These are phyloP conservation scores for Primulina tabacum DNA, from an alignment of 257 asterid species.

Conservation along the genomic window DNA sequence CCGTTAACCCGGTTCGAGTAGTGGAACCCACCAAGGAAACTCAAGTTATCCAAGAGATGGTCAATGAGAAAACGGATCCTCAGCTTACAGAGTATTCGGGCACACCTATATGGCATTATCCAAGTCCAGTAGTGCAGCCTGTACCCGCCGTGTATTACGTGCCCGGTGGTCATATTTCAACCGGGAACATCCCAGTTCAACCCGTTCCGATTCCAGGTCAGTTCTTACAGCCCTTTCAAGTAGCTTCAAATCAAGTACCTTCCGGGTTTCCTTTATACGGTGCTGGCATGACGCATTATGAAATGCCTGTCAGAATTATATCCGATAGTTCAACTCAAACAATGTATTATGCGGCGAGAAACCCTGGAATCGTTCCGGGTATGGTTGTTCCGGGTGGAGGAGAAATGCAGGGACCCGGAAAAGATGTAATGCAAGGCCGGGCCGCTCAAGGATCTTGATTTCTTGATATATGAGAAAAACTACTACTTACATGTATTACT, in stretches of 20 bases:
- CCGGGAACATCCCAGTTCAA: constrained; percentile 45
- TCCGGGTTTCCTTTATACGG: constrained; percentile 53
- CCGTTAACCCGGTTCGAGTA: constrained; percentile 33
- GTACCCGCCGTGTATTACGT: constrained; percentile 62
- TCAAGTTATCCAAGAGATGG: constrained; percentile 26
- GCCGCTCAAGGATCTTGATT: too few relatives aligned
- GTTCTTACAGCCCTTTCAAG: constrained; percentile 44
- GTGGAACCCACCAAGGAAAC: constrained; percentile 35
- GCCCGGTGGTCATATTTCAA: constrained; percentile 44
- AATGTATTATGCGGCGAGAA: constrained; percentile 57
- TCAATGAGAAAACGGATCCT: constrained; percentile 31
- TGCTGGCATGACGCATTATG: constrained; percentile 54
- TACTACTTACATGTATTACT: too few relatives aligned
- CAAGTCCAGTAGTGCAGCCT: constrained; percentile 52
- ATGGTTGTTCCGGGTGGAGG: neutral
- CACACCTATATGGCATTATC: constrained; percentile 63
- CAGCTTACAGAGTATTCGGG: constrained; percentile 52
- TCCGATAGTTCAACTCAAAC: constrained; percentile 44
- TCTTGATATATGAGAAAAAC: too few relatives aligned
- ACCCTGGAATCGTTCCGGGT: neutral
- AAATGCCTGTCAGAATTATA: constrained; percentile 40
- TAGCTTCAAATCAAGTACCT: constrained; percentile 59
- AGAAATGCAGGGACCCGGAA: neutral
- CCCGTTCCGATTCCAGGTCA: constrained; percentile 43
- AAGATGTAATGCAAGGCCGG: neutral